phyloP scores from a whole-genome alignment of 208 protist species.

The Plasmodiophora brassicae region DNA sequence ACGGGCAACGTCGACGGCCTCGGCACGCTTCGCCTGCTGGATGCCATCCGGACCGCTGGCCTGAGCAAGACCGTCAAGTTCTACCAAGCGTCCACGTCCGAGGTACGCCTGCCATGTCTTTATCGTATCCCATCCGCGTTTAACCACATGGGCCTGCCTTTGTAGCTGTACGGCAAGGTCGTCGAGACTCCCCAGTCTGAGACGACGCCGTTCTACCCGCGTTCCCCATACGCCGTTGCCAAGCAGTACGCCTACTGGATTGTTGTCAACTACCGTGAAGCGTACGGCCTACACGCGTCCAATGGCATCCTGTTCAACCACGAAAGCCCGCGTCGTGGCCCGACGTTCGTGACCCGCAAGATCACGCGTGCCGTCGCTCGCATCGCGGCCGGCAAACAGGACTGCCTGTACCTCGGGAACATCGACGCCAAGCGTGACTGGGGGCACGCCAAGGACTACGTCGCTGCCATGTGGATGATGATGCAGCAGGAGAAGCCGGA shows the following conservation, averaged over 20 bases:
- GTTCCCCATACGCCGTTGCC: constrained; percentile 82
- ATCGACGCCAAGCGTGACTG: constrained; percentile 82
- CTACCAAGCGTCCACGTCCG: constrained; percentile 59
- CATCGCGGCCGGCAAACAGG: constrained; percentile 57
- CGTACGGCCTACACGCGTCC: constrained; percentile 77
- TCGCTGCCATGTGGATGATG: constrained; percentile 81
- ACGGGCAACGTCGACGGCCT: constrained; percentile 82
- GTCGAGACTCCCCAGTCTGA: constrained; percentile 80
- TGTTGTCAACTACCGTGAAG: constrained; percentile 87
- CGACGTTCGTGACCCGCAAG: constrained; percentile 90
- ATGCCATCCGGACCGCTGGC: constrained; percentile 73
- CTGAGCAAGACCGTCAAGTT: constrained; percentile 68
- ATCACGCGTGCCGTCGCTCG: constrained; percentile 81
- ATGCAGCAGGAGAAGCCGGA: constrained; percentile 77
- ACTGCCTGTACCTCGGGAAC: constrained; percentile 75
- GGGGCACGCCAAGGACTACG: constrained; percentile 68
- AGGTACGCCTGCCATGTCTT: too few relatives aligned
- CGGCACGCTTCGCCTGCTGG: constrained; percentile 78
- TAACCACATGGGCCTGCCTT: constrained; percentile 37
- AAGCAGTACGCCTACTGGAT: constrained; percentile 87
- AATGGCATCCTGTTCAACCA: constrained; percentile 95
- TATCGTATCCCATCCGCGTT: not conserved
- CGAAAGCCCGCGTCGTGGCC: constrained; percentile 80
- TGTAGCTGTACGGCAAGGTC: constrained; percentile 83
- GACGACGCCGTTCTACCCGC: constrained; percentile 88